Evolutionary conservation across 176 grass and related monocot genomes (phyloP), one percentile per base, ranked within the genome.

Genomic region (Secale cereale): DNA sequence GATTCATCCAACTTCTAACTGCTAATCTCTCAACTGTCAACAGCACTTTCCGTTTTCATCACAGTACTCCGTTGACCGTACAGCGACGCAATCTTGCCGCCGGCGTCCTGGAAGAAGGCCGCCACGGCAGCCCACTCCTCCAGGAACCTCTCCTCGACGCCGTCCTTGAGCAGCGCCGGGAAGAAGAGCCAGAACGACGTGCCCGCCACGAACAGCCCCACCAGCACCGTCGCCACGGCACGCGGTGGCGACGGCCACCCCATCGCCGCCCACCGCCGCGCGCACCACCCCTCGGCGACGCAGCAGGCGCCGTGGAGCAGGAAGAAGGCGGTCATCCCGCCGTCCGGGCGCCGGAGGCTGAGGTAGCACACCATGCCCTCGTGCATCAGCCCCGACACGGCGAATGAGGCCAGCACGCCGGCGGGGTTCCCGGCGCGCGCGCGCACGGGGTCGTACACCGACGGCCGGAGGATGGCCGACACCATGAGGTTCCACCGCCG

Each of bases 351-450:
- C 15, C 20, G n/a, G 1, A 72, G 36, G 4, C 50, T 66, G 37
- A 88, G 2, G 82, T 94, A 92, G 59, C 56, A 92, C 43, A 67
- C 78, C 22, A 90, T 72, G 19, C 41, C 81, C 88, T 94, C 92
- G 80, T 94, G 92, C 90, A 94, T 92, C 22, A 89, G 59, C n/a
- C 85, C 92, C 11, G 92, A 94, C 32, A 81, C 87, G 17, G 85
- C 65, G 78, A 94, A 94, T 6, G 85, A 10, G 20, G 87, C 66
- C 2, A 92, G 35, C 23, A 89, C 71, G 50, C 59, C 56, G 8
- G 81, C 57, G 59, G 80, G 6, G 59, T 0, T 2, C 59, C 69
- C 84, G 50, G 68, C 33, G 20, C 41, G 65, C 32, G 83, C 11
- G 36, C 77, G 30, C 11, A 81, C 85, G 31, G 85, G 69, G 30